phyloP scores from a whole-genome alignment of 805 yeast species.

The Saccharomycopsis sp. region DNA sequence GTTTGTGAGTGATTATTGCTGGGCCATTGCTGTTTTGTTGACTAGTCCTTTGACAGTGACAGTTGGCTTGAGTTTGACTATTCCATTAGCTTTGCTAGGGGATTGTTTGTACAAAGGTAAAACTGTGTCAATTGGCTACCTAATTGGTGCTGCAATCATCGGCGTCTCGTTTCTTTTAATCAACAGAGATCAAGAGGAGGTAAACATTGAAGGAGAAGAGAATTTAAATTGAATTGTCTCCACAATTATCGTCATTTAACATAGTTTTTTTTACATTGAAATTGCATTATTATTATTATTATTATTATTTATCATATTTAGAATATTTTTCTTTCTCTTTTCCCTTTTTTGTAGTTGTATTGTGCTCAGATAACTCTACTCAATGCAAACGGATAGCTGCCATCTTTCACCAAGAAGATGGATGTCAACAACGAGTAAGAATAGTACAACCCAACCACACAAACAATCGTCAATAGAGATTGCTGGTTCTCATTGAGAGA shows the following conservation, averaged over 20 bases:
- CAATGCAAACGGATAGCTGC: slow-evolving; percentile 38
- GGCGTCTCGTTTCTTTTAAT: slow-evolving; percentile 76
- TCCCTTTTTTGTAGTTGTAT: not conserved
- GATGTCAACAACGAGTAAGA: slow-evolving; percentile 36
- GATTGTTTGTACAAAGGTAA: slow-evolving; percentile 69
- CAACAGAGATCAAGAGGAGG: slow-evolving; percentile 69
- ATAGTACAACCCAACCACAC: slow-evolving; percentile 29
- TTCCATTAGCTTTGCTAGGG: slow-evolving; percentile 90
- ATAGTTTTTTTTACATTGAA: not conserved
- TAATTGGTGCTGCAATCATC: slow-evolving; percentile 74
- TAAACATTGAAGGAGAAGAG: slow-evolving; percentile 24
- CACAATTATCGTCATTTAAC: too few relatives aligned
- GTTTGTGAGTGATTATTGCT: slow-evolving; percentile 80
- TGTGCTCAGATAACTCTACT: not conserved
- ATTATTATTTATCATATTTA: not conserved
- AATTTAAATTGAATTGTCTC: too few relatives aligned
- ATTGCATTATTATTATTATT: not conserved
- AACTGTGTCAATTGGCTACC: slow-evolving; percentile 50
- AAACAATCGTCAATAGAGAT: slow-evolving; percentile 22
- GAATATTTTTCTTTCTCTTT: not conserved
- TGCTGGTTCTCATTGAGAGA: slow-evolving; percentile 9
- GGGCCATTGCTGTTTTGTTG: slow-evolving; percentile 92
- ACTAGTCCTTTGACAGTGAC: slow-evolving; percentile 95
- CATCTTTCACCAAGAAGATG: slow-evolving; percentile 38
- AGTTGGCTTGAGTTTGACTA: slow-evolving; percentile 86